Percentiles rank a stretch among this genome's conserved stretches.
phyloP scores from a whole-genome alignment of 345 rosid species.

The Limnanthes douglasii region DNA sequence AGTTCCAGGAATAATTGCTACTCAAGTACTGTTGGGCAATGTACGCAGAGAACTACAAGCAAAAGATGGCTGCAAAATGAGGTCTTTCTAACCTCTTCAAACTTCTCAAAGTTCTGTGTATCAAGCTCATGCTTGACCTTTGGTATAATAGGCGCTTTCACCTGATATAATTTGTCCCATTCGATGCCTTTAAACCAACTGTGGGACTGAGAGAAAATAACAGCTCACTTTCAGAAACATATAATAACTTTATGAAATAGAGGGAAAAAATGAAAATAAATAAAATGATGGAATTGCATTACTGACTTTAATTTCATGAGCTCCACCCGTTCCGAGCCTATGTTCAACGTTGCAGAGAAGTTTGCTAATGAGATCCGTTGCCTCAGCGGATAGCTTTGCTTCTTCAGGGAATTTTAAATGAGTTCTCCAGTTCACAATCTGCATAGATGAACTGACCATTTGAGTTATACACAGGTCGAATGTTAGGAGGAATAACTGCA shows the following conservation, averaged over 20 bases:
- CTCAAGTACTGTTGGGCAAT: too few relatives aligned
- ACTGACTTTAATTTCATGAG: conserved; percentile 41
- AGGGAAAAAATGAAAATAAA: background rate
- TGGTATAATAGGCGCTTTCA: conserved; percentile 48
- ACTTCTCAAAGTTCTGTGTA: conserved; percentile 55
- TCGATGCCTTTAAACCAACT: conserved; percentile 46
- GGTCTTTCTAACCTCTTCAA: conserved; percentile 59
- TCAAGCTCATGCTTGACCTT: conserved; percentile 49
- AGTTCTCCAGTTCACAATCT: conserved; percentile 60
- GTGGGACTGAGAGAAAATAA: conserved; percentile 22
- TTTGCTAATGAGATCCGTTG: conserved; percentile 41
- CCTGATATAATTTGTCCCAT: conserved; percentile 46
- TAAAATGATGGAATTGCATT: conserved; percentile 10
- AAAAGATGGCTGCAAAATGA: background rate
- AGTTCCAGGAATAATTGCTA: too few relatives aligned
- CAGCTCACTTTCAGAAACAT: background rate
- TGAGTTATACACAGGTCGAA: conserved; percentile 14
- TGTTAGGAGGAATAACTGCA: background rate
- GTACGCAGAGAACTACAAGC: background rate
- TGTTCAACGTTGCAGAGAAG: conserved; percentile 52
- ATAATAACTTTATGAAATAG: background rate
- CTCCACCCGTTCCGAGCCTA: conserved; percentile 58
- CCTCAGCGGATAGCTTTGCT: conserved; percentile 42
- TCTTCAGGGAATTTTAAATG: conserved; percentile 54
- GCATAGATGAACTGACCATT: conserved; percentile 21